Evolutionary conservation across 140 eudicot genomes (phyloP).

Genomic region (Bidens hawaiensis): DNA sequence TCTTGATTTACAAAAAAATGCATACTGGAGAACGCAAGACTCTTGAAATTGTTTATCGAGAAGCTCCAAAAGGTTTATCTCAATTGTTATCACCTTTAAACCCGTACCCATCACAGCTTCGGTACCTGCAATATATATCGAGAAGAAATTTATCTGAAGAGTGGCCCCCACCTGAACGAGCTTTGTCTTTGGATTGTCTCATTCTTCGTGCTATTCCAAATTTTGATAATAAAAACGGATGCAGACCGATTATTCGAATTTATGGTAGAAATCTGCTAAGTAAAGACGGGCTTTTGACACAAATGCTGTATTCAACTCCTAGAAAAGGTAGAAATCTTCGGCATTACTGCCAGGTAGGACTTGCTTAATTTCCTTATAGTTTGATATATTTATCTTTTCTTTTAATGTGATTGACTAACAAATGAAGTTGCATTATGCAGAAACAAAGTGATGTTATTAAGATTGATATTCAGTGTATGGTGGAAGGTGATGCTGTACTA

Average conservation of each 20-base stretch:
- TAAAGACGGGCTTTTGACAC: conserved; percentile 78
- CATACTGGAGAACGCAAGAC: conserved; percentile 77
- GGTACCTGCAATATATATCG: too few relatives aligned
- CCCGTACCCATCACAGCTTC: too few relatives aligned
- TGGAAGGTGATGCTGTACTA: conserved; percentile 97
- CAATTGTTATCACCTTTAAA: conserved; percentile 83
- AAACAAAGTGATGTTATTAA: too few relatives aligned
- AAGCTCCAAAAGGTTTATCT: conserved; percentile 87
- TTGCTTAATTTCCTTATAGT: background rate
- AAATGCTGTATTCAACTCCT: too few relatives aligned
- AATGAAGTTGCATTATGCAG: too few relatives aligned
- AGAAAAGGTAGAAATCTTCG: conserved; percentile 72
- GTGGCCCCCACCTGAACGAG: conserved; percentile 81
- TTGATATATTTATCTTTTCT: background rate
- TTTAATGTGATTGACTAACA: background rate
- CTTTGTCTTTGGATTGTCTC: conserved; percentile 90
- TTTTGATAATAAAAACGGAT: conserved; percentile 80
- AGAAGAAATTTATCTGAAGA: too few relatives aligned
- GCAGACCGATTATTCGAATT: conserved; percentile 82
- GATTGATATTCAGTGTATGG: conserved; percentile 90
- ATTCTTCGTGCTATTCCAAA: conserved; percentile 84
- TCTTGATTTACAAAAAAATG: conserved; percentile 71
- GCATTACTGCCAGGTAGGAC: conserved; percentile 68
- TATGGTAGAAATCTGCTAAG: conserved; percentile 93
- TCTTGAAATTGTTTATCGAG: conserved; percentile 86